Base-by-base conservation (phyloP, 73 alveolate genomes). In the Tetrahymena borealis region DNA sequence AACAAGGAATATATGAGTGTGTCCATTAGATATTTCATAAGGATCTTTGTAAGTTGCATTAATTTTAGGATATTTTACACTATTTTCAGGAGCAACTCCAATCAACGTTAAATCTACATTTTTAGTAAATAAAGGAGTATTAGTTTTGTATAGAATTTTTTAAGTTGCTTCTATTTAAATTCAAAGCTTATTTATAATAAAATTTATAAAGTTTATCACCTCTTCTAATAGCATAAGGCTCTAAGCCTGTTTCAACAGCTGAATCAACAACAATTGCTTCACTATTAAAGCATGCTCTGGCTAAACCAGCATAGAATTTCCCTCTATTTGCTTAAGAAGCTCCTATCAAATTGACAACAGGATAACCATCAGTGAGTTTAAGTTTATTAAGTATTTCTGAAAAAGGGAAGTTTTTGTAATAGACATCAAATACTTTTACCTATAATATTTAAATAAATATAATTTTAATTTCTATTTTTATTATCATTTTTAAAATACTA, bases 231-330 rank as follows among this genome's bases (percentile, higher is more conserved):
- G 20, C 90, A 40, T 93, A 85, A 6, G 90, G 90, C 33, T 92
- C 95, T 32, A 93, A 38, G 1, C 99, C 99, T 33, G 98, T 96
- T 39, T 97, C 97, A 24, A 98, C 85, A 32, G 99, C 99, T 90
- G 98, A 96, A 94, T 98, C 99, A 16, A 98, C 95, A 32, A 98
- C 95, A 39, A 94, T 91, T 36, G 99, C 99, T 79, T 98, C 99
- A 1, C 99, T 97, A 78, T 98, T 98, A 40, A 96, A 96, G 15
- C 99, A 99, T 0, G 99, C 99, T 92, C 99, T 95, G 7, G 98
- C 98, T 13, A 98, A 95, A 7, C 99, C 99, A 20, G 99, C 99
- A 43, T 98, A 94, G 33, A 97, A 96, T 96, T 98, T 97, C 5
- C 99, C 98, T 90, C 97, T 96, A 95, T 96, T 91, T 10, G 95